Conservation (phyloP, 371 early-diverging fungal genomes). For the Capillidium rhysosporum region DNA sequence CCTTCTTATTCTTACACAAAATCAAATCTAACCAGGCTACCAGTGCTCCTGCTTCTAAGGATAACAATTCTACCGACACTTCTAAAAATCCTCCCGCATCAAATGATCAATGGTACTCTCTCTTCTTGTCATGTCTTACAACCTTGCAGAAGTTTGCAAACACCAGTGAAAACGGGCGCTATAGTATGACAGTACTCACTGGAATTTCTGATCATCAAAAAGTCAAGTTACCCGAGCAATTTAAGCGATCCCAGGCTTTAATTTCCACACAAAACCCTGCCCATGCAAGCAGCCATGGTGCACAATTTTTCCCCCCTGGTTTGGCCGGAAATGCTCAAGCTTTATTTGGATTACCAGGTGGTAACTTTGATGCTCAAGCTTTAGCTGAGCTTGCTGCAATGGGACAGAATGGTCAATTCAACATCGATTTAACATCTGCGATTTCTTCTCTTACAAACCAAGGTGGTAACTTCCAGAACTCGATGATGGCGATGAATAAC, state of each 20-base stretch:
- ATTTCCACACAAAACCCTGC: neutral
- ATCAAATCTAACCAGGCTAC: neutral
- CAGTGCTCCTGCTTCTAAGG: neutral
- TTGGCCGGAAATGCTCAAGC: conserved; percentile 1
- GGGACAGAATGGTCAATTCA: neutral
- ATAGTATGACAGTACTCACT: conserved; percentile 1
- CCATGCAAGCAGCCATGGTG: neutral
- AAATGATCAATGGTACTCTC: neutral
- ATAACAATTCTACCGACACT: neutral
- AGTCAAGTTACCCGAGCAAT: conserved; percentile 1
- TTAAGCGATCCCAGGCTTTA: neutral
- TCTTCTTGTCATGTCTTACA: conserved; percentile 1
- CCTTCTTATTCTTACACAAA: conserved; percentile 5
- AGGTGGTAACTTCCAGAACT: neutral
- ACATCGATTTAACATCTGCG: neutral
- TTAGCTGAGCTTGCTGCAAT: conserved; percentile 3
- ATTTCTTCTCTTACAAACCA: neutral
- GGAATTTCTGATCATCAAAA: conserved; percentile 4
- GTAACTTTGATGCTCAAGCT: conserved; percentile 1
- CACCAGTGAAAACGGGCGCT: conserved; percentile 3
- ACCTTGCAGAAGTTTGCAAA: conserved; percentile 3
- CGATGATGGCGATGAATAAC: neutral
- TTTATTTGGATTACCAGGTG: neutral
- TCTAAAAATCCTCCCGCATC: neutral
- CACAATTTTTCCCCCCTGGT: neutral